These are phyloP conservation scores for Alternaria panax DNA, from an alignment of 2,329 filamentous ascomycete species.

Conservation along the genomic window DNA sequence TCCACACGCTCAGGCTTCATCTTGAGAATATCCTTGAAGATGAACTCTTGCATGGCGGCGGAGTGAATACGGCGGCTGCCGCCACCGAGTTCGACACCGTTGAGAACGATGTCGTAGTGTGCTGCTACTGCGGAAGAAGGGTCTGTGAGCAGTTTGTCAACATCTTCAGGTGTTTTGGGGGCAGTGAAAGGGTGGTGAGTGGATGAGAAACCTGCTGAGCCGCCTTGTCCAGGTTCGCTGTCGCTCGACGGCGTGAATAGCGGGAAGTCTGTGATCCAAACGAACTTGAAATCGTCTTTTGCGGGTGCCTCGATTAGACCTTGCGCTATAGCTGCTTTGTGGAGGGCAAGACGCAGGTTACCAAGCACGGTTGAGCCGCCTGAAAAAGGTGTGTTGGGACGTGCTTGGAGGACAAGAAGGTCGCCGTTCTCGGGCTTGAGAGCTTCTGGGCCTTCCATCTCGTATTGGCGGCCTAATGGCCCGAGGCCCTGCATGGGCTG, in stretches of 20 bases:
- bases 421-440: conserved; percentile 70
- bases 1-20: conserved; percentile 75
- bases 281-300: conserved; percentile 67
- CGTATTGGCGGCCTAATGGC: conserved; percentile 76
- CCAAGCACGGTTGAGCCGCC: conserved; percentile 79
- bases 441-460: conserved; percentile 63
- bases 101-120: conserved; percentile 95
- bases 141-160: conserved; percentile 74
- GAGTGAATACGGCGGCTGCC: conserved; percentile 92
- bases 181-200: conserved; percentile 98
- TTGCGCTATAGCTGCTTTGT: conserved; percentile 71
- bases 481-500: conserved; percentile 80
- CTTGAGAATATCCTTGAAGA: conserved; percentile 83
- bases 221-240: conserved; percentile 78
- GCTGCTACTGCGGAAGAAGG: conserved; percentile 79
- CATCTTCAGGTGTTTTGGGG: conserved; percentile 73
- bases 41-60: conserved; percentile 79
- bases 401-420: conserved; percentile 81
- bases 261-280: conserved; percentile 91
- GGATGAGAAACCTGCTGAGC: conserved; percentile 78
- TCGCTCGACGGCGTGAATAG: conserved; percentile 80
- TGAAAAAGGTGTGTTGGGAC: conserved; percentile 67
- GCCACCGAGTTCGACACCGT: conserved; percentile 92
- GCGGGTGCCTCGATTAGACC: conserved; percentile 61
- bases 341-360: conserved; percentile 73